Evolutionary conservation across 306 rosid species (phyloP), one percentile per base, ranked within the genome.

Genomic region (Trichosanthes cucumerina): DNA sequence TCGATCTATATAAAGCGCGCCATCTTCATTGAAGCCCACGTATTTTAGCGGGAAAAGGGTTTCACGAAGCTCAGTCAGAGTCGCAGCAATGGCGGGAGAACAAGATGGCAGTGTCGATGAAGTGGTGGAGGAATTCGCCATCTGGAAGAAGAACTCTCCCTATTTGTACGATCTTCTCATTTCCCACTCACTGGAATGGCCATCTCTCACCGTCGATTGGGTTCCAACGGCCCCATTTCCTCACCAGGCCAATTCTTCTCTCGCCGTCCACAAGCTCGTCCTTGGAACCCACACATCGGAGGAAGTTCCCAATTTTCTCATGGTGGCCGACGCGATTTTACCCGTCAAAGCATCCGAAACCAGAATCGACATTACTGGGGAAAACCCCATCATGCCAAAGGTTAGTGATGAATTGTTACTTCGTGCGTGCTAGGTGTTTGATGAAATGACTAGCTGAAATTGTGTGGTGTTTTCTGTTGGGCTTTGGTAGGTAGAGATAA

Each of bases 191-290:
- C 96, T 92, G 6, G 90, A 84, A 84, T 94, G 97, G 97, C 98
- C 98, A 9, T 92, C 98, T 75, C 97, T 94, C 78, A 92, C 97
- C 9, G 95, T 94, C 80, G 89, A 95, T 7, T 90, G 95, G 92
- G 81, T 82, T 31, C 92, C 88, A 10, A 56, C 78, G 19, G 44
- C 86, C 44, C 88, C 92, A 0, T 78, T 79, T 58, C 87, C 90
- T 12, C 81, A 86, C 79, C 5, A 83, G 78, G 79, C 83, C 4
- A 60, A 89, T 54, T 78, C 96, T 69, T 89, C 91, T 31, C 86
- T 92, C 81, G 81, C 84, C 78, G 70, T 75, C 56, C 99, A 92
- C 82, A 88, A 80, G 44, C 91, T 95, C 54, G 82, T 95, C 14
- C 81, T 89, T 38, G 98, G 91, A 44, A 92, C 99, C n/a, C 99